Evolutionary conservation across 306 rosid species (phyloP), one percentile per base, ranked within the genome.

Genomic region (Begonia fuchsioides): DNA sequence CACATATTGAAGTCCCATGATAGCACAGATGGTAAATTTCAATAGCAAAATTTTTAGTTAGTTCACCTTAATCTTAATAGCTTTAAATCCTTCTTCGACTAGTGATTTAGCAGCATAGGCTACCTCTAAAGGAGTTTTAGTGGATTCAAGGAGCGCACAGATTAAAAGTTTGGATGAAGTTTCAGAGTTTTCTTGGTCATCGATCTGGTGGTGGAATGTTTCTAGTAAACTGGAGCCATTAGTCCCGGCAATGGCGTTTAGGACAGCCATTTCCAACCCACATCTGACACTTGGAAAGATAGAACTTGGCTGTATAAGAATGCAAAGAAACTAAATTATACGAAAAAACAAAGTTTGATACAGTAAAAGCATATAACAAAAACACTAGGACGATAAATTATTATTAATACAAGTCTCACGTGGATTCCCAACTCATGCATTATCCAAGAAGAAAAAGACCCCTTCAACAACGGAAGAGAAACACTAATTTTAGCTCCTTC

Each of bases 221-320:
- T 74, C 68, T 52, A 84, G 54, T 64, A 90, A 58, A 65, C 63
- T 76, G 54, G 78, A 74, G 63, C 76, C 71, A 54, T 75, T 72
- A 47, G 74, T 73, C 54, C 65, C 55, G 39, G 92, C 93, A 55
- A 90, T 68, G 59, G 86, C 93, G 78, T 81, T 79, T 52, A 90
- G 90, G 70, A 90, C 70, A 51, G 94, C 95, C 97, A 90, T 79
- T 79, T 90, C 97, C 78, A 90, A 68, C 68, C 97, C 97, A 76
- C 97, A 90, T 79, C 95, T 79, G 57, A 90, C 92, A 65, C 95
- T 90, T 43, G 97, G 94, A 71, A 78, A 75, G 73, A 88, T 70
- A 49, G 87, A 84, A 62, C 64, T 59, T 57, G 90, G 90, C 95
- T 88, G 86, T 63, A 62, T 15, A 55, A 64, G 90, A 86, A 93